Conservation (phyloP, 106 monocot species). For the Ottelia alismoides region DNA sequence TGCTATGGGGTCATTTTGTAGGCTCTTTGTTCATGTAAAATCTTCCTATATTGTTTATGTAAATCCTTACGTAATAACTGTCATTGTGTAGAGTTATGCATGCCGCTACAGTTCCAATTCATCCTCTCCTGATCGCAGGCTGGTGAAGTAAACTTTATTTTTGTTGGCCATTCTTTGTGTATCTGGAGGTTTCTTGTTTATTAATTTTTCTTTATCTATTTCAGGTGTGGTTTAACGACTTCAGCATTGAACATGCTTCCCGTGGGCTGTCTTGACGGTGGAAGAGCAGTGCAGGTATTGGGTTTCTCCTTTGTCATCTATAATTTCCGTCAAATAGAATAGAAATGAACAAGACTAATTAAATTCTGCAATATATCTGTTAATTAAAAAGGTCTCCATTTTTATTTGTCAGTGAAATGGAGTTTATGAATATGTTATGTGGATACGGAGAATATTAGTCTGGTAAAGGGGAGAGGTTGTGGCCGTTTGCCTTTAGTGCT, state of each 20-base stretch:
- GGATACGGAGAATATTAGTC: too few relatives aligned
- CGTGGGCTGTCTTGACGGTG: constrained; percentile 96
- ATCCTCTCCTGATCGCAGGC: constrained; percentile 95
- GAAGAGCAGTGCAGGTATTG: constrained; percentile 84
- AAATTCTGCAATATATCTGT: too few relatives aligned
- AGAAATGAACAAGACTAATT: too few relatives aligned
- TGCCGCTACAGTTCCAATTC: constrained; percentile 82
- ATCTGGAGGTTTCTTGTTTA: background rate
- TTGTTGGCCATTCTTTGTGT: background rate
- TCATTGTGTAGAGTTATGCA: constrained; percentile 84
- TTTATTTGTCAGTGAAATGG: too few relatives aligned
- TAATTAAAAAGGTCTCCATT: too few relatives aligned
- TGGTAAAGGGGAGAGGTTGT: too few relatives aligned
- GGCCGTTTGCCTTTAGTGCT: too few relatives aligned
- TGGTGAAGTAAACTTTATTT: constrained; percentile 48
- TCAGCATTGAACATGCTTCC: constrained; percentile 99
- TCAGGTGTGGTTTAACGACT: constrained; percentile 96
- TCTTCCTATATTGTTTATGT: too few relatives aligned
- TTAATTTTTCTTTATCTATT: constrained; percentile 7
- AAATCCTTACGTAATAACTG: background rate
- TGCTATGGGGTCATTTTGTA: background rate
- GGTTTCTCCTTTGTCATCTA: background rate
- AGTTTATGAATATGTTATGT: too few relatives aligned
- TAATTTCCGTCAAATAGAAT: too few relatives aligned
- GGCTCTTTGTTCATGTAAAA: too few relatives aligned